Base-by-base conservation (phyloP, 2,329 filamentous ascomycete genomes). In the Aureobasidium melanogenum region DNA sequence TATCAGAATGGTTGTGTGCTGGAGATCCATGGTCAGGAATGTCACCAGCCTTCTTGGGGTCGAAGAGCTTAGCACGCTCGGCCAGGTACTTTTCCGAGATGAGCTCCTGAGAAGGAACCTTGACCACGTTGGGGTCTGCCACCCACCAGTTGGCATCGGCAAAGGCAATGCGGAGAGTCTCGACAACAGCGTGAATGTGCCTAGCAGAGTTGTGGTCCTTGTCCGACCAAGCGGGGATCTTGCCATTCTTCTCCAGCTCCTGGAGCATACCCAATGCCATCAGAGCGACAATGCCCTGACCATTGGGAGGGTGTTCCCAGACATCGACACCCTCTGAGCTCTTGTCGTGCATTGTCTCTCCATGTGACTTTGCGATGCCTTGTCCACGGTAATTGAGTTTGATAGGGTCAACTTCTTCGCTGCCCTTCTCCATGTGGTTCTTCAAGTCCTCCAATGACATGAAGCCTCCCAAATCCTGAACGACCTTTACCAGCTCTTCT, bases 281-380 rank as follows among this genome's bases (percentile, higher is more conserved):
- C 34, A 97, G 78, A 0, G 94, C 94, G 2, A 97, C 89, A 65
- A 97, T 92, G 1, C 94, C 94, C 75, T 97, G 94, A 0, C 94
- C 92, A 69, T 97, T 97, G 9, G 94, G 94, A 38, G 93, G 92
- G 71, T 97, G 93, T 71, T 99, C 94, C 93, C 93, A 97, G 0
- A 99, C 78, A 70, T 96, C 86, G 44, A 97, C 82, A 10, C 85
- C 85, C 14, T 78, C 73, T 5, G 74, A 71, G 19, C 77, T 69
- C 39, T 73, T 69, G 36, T 75, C 76, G 39, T 79, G 73, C 9
- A 78, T 75, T 57, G 76, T 76, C 41, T 74, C 65, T 9, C 71
- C 72, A 41, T 81, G 79, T 0, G 72, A 75, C 57, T 80, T 74
- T 1, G 72, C 77, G 24, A 85, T 77, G 19, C 79, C 78, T 68